Conservation (phyloP, 768 basidiomycete species). For the Asterophora lycoperdoides region DNA sequence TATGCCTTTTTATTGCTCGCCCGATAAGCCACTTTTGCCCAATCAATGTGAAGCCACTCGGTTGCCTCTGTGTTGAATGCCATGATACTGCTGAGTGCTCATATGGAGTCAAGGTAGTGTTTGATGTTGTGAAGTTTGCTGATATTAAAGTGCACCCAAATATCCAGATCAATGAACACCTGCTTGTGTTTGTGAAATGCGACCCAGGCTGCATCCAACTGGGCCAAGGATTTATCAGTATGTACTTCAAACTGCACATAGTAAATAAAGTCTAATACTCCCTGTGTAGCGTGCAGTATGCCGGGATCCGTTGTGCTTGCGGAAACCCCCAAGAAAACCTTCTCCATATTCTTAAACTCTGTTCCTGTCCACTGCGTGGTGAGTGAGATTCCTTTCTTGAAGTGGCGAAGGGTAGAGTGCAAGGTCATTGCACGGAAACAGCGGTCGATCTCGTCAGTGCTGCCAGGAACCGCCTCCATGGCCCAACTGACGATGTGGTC, state of each 20-base stretch:
- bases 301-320: constrained; percentile 28
- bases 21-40: too few relatives aligned
- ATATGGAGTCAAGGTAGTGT: background rate
- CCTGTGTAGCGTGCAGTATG: constrained; percentile 17
- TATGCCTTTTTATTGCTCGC: too few relatives aligned
- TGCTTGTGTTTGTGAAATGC: constrained; percentile 22
- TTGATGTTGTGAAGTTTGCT: background rate
- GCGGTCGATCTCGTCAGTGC: background rate
- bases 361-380: too few relatives aligned
- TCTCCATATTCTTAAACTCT: too few relatives aligned
- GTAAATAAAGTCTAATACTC: constrained; percentile 21
- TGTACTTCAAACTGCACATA: constrained; percentile 27
- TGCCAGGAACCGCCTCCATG: background rate
- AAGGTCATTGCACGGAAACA: background rate
- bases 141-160: background rate
- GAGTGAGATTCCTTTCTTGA: background rate
- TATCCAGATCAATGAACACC: background rate
- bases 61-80: too few relatives aligned
- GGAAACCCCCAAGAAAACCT: constrained; percentile 13
- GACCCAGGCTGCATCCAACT: constrained; percentile 19
- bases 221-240: constrained; percentile 20
- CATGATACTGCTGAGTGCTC: too few relatives aligned
- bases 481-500: background rate
- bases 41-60: too few relatives aligned
- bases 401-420: background rate